Evolutionary conservation across 2,329 filamentous ascomycete genomes (phyloP), one percentile per base, ranked within the genome.

Genomic region (Sordariomycetes sp.): DNA sequence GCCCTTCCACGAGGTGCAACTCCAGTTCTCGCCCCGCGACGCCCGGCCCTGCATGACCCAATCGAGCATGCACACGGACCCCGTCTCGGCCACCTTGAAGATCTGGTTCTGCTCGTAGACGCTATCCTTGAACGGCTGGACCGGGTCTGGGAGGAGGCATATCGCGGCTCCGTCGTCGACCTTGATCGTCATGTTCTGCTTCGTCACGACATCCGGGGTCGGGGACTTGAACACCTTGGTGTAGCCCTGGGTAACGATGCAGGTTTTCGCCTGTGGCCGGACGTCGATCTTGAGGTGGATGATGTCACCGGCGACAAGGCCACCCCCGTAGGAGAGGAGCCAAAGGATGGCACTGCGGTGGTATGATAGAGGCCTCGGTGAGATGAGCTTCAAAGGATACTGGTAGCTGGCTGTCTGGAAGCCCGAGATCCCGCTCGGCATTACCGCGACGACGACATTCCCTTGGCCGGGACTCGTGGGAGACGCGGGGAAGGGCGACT

Each of bases 211-310:
- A 50, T 79, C 72, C 39, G 72, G 71, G 57, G 75, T 73, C 53
- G 80, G 69, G 1, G 90, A 87, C 67, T 94, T 95, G 79, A 96
- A 97, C 64, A 99, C 84, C 73, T 97, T 99, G 60, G 94, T 97
- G 71, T 90, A 90, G 56, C 92, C 92, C 74, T 85, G 82, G 0
- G 82, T 86, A 59, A 81, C 80, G 39, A 85, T 72, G 63, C 77
- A 82, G 57, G 96, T 79, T 60, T 83, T 85, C 4, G 89, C 85
- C 2, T 74, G 71, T 2, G 76, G 63, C 12, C 81, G 80, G 53
- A 96, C 75, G 10, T 79, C 77, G 60, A 96, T 79, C 22, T 76
- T 74, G 28, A 99, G 80, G 65, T 85, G 76, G 68, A 97, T 86
- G 61, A 81, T 76, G 69, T 99, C 94, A 50, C 91, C 90, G 13